Base-by-base conservation (phyloP, 306 rosid species). In the Amphicarpaea edgeworthii region DNA sequence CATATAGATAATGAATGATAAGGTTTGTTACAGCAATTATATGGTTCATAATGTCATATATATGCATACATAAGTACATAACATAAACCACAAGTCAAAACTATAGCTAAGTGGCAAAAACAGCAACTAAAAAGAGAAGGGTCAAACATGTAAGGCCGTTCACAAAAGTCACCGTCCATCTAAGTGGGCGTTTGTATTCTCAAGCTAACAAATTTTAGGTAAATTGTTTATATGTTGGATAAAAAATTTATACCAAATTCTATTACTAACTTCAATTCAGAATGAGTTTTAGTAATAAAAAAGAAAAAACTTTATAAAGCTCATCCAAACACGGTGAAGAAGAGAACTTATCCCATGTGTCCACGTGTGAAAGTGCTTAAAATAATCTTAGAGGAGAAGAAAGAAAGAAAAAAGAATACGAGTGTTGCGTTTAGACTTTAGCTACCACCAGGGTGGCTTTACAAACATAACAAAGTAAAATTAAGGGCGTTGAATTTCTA, bases 101-200 rank as follows among this genome's bases (percentile, higher is more conserved):
- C 28, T 16, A 46, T 6, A 37, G n/a, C 2, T 12, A 59, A 8
- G 40, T 3, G 8, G 40, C 6, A 50, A 3, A 14, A 26, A n/a
- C 0, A 67, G 19, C 4, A 63, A 64, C 1, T 51, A 46, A 49
- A 8, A 5, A n/a, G 5, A 20, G 19, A 40, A 34, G 21, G 40
- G 51, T 21, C 60, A 54, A 57, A 30, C 5, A 68, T 24, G 46
- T 15, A 49, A 63, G 20, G 45, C 9, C 3, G 49, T 50, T 68
- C 92, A 79, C 86, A 67, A 83, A 82, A 53, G 86, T 87, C 85
- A 85, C 70, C 83, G 73, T 77, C 87, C 83, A 78, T 79, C 82
- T 41, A 71, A 58, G 28, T 17, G 54, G 1, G 43, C 43, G 38
- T n/a, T n/a, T n/a, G n/a, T n/a, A n/a, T n/a, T n/a, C n/a, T n/a